Evolutionary conservation across 177 flowering plant genomes (phyloP).

Genomic region (Telopea speciosissima): DNA sequence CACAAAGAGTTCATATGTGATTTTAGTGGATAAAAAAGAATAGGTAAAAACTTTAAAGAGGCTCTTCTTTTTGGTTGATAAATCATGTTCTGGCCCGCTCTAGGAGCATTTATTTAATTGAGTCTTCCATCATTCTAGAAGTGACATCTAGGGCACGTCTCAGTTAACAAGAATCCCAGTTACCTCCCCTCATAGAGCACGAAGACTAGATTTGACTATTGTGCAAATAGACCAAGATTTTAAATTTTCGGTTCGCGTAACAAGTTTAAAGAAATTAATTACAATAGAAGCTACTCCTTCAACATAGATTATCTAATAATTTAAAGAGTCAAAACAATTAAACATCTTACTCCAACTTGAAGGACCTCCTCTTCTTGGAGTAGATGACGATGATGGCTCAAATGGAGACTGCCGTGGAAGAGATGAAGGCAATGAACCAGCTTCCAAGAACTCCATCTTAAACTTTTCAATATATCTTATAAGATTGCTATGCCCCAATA

Average conservation of each 20-base stretch:
- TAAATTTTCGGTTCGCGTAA: too few species aligned
- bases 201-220: not conserved
- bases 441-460: constrained; percentile 45
- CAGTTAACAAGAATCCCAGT: not conserved
- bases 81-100: not conserved
- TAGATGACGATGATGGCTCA: constrained; percentile 50
- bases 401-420: constrained; percentile 24
- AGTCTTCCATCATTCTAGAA: not conserved
- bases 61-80: too few species aligned
- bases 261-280: not conserved
- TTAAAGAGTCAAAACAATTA: not conserved
- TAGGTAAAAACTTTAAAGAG: not conserved
- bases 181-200: not conserved
- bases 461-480: constrained; percentile 58
- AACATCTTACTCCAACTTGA: constrained; percentile 58
- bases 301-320: not conserved
- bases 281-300: not conserved
- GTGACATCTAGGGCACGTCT: not conserved
- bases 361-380: constrained; percentile 40
- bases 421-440: constrained; percentile 46
- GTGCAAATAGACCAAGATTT: not conserved
- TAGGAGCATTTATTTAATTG: not conserved
- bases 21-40: not conserved
- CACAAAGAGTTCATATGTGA: too few species aligned
- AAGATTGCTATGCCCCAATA: constrained; percentile 54